Evolutionary conservation across 2,329 filamentous ascomycete species (phyloP).

Genomic region (Blastomyces gilchristii): DNA sequence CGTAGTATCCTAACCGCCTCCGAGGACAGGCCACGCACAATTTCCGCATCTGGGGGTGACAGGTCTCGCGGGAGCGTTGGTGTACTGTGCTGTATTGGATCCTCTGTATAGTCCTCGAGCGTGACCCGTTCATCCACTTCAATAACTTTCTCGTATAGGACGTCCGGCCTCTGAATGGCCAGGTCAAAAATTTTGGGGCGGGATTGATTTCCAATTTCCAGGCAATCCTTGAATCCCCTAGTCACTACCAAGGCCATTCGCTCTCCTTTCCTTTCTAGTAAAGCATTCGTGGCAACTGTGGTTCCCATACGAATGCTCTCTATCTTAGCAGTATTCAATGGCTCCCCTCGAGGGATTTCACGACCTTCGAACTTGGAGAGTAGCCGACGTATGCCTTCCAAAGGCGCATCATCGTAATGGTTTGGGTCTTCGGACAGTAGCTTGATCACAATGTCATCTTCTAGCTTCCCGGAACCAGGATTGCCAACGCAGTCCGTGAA

Average conservation of each 20-base stretch:
- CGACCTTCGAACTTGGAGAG: conserved; percentile 64
- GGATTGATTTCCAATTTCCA: conserved; percentile 83
- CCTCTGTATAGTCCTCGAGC: conserved; percentile 82
- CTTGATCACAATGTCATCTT: conserved; percentile 73
- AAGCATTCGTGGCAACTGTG: conserved; percentile 84
- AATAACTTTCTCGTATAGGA: conserved; percentile 74
- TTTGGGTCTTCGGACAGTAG: conserved; percentile 79
- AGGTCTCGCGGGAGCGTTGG: conserved; percentile 32
- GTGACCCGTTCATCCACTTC: conserved; percentile 88
- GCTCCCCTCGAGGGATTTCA: conserved; percentile 68
- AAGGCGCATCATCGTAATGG: conserved; percentile 83
- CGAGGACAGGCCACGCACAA: conserved; percentile 62
- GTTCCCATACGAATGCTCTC: conserved; percentile 94
- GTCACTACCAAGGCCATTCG: conserved; percentile 80
- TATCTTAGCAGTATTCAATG: conserved; percentile 71
- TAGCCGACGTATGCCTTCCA: conserved; percentile 81
- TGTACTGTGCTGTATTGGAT: conserved; percentile 56
- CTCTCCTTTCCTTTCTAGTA: conserved; percentile 84
- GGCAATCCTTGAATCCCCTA: conserved; percentile 75
- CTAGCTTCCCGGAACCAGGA: conserved; percentile 54
- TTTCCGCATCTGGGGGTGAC: conserved; percentile 38
- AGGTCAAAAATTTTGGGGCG: conserved; percentile 85
- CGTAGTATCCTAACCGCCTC: conserved; percentile 63
- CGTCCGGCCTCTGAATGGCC: conserved; percentile 75
- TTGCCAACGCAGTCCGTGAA: conserved; percentile 91